A percentile compares a stretch with the other conserved stretches of the same genome.
These are phyloP conservation scores for Telopea speciosissima DNA, from an alignment of 177 flowering plant genomes.

Conservation along the genomic window DNA sequence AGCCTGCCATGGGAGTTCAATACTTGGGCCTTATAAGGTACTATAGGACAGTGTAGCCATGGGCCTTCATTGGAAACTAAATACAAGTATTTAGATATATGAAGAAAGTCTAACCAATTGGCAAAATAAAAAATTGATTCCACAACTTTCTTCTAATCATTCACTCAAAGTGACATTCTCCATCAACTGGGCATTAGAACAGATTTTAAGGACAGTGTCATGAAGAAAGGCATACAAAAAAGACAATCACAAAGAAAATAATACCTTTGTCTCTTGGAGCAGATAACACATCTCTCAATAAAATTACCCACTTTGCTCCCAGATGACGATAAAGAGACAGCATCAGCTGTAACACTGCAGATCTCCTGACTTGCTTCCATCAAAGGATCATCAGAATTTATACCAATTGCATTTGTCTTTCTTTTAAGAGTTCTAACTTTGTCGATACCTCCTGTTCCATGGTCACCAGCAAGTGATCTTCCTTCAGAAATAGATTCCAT, in stretches of 20 bases:
- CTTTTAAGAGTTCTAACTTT: conserved; percentile 15
- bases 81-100: neutral
- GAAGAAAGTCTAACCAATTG: neutral
- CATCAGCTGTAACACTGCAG: conserved; percentile 15
- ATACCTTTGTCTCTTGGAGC: conserved; percentile 40
- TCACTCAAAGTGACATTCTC: neutral
- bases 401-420: conserved; percentile 18
- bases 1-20: too few relatives aligned
- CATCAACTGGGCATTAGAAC: neutral
- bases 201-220: neutral
- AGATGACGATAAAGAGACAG: conserved; percentile 16
- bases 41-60: too few relatives aligned
- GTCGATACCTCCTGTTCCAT: conserved; percentile 6
- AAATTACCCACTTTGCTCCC: conserved; percentile 5
- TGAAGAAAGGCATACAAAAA: neutral
- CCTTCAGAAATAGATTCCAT: conserved; percentile 10
- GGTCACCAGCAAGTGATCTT: conserved; percentile 7
- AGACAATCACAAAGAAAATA: neutral
- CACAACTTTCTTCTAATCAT: neutral
- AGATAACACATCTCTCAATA: conserved; percentile 22
- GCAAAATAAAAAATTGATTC: neutral
- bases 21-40: too few relatives aligned
- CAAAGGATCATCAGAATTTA: conserved; percentile 22
- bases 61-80: neutral
- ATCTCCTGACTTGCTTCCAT: conserved; percentile 14